Conservation (phyloP, 306 rosid genomes). For the Lathyrus tuberosus region DNA sequence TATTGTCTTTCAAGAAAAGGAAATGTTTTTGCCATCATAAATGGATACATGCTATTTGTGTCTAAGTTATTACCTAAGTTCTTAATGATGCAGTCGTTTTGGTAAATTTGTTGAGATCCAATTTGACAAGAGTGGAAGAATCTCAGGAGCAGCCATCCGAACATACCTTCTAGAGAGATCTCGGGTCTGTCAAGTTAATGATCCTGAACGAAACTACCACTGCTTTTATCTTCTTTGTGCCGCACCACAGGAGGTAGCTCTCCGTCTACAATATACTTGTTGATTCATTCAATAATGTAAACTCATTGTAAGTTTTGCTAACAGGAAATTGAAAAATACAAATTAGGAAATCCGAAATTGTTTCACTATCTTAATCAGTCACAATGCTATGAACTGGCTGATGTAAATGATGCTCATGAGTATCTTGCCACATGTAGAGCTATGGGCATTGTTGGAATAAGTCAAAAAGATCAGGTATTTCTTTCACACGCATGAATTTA, state of each 20-base stretch:
- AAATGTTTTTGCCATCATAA: constrained; percentile 21
- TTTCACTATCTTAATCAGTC: constrained; percentile 98
- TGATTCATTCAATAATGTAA: constrained; percentile 24
- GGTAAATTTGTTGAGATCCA: constrained; percentile 99
- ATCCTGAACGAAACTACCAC: constrained; percentile 98
- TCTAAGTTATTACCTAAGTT: constrained; percentile 19
- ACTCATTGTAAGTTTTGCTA: constrained; percentile 35
- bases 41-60: constrained; percentile 7
- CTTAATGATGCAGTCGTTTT: constrained; percentile 78
- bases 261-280: constrained; percentile 29
- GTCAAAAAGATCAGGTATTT: constrained; percentile 86
- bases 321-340: constrained; percentile 95
- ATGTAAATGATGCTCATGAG: constrained; percentile 84
- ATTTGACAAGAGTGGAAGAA: constrained; percentile 96
- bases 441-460: constrained; percentile 95
- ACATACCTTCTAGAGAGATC: constrained; percentile 98
- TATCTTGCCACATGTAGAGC: constrained; percentile 99
- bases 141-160: constrained; percentile 98
- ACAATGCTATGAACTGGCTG: constrained; percentile 86
- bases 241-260: constrained; percentile 97
- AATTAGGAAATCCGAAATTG: constrained; percentile 80
- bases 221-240: constrained; percentile 98
- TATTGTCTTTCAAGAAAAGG: constrained; percentile 31
- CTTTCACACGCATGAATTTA: constrained; percentile 37
- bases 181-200: constrained; percentile 97